A percentile compares a stretch with the other conserved stretches of the same genome.
phyloP scores from a whole-genome alignment of 176 grass and related monocot genomes.

The Oryza meridionalis region DNA sequence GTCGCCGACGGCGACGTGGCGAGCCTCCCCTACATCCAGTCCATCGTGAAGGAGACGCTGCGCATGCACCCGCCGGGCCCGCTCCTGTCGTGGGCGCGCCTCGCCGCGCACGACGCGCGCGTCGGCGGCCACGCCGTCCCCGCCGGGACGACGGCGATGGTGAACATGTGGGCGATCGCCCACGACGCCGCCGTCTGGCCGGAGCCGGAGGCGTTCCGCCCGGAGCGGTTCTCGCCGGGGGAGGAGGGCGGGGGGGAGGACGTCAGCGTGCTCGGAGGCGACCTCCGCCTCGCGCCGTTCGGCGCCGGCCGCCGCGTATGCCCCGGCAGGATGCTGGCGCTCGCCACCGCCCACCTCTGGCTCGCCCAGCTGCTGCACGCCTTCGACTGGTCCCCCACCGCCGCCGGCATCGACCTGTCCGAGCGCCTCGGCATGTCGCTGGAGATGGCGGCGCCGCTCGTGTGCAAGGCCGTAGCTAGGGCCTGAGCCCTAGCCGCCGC shows the following conservation, averaged over 20 bases:
- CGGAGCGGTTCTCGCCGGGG: constrained; percentile 54
- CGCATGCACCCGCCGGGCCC: constrained; percentile 86
- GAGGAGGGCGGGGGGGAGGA: constrained; percentile 58
- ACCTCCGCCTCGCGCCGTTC: constrained; percentile 77
- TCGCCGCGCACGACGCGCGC: constrained; percentile 64
- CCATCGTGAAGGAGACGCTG: constrained; percentile 76
- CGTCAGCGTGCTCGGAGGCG: constrained; percentile 65
- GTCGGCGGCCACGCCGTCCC: constrained; percentile 68
- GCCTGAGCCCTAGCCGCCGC: neutral
- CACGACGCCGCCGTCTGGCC: constrained; percentile 69
- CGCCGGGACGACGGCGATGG: constrained; percentile 85
- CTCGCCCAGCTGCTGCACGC: constrained; percentile 64
- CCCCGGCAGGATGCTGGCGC: constrained; percentile 72
- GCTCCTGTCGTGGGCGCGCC: constrained; percentile 82
- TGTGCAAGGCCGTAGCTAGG: constrained; percentile 60
- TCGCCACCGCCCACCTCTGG: constrained; percentile 75
- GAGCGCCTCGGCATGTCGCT: constrained; percentile 80
- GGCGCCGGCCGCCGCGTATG: constrained; percentile 73
- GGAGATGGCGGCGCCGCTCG: constrained; percentile 74
- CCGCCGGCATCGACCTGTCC: constrained; percentile 57
- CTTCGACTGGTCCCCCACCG: constrained; percentile 50
- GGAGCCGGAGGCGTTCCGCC: constrained; percentile 52
- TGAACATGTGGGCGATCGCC: constrained; percentile 93
- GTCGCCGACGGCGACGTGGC: constrained; percentile 59
- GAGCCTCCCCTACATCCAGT: constrained; percentile 64